Percentiles rank a stretch among this genome's conserved stretches.
Evolutionary conservation across 2,329 filamentous ascomycete genomes (phyloP).

Genomic region (Diaporthe caulivora): DNA sequence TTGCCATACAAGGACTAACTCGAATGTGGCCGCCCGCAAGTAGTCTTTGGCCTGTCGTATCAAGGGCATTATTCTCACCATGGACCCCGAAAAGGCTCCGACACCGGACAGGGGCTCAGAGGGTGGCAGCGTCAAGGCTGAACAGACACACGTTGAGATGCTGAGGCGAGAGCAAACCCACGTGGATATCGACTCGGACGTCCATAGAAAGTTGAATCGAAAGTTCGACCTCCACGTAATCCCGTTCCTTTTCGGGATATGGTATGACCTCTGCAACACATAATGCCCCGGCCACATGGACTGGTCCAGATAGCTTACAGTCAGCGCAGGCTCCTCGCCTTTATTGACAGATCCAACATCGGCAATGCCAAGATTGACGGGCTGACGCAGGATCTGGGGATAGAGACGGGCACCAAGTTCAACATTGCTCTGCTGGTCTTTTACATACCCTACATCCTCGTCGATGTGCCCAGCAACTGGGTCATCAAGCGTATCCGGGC

Average conservation of each 20-base stretch:
- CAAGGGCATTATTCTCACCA: neutral
- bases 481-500: constrained; percentile 74
- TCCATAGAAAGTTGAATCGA: constrained; percentile 43
- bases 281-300: too few relatives aligned
- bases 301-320: neutral
- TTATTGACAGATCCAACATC: constrained; percentile 66
- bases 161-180: constrained; percentile 28
- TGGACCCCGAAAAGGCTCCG: constrained; percentile 20
- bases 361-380: constrained; percentile 64
- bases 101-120: constrained; percentile 10
- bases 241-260: constrained; percentile 46
- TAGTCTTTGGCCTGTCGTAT: neutral
- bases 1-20: neutral
- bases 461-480: constrained; percentile 74
- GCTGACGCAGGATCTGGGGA: constrained; percentile 51
- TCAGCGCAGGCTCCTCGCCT: constrained; percentile 60
- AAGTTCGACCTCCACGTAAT: constrained; percentile 46
- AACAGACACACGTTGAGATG: constrained; percentile 26
- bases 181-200: constrained; percentile 36
- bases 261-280: constrained; percentile 33
- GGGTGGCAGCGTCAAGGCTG: neutral
- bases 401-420: constrained; percentile 68
- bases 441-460: constrained; percentile 77
- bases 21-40: neutral
- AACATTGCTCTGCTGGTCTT: constrained; percentile 72